Conservation (phyloP, 306 rosid species). For the Astragalus membranaceus region DNA sequence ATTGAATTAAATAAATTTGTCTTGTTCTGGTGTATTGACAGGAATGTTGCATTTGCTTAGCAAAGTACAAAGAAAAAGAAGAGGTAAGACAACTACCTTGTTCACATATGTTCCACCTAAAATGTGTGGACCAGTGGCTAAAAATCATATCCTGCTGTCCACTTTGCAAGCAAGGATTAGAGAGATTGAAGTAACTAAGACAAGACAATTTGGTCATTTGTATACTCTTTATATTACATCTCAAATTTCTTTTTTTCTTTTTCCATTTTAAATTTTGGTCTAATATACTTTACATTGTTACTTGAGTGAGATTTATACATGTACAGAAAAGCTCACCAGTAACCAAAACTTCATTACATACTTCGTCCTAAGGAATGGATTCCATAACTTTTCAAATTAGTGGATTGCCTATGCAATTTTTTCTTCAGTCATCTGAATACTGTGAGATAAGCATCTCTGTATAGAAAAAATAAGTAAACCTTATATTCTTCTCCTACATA, state of each 20-base stretch:
- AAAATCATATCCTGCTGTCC: slow-evolving; percentile 77
- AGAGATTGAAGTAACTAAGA: slow-evolving; percentile 30
- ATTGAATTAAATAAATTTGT: slow-evolving; percentile 1
- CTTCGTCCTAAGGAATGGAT: slow-evolving; percentile 7
- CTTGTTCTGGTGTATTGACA: slow-evolving; percentile 22
- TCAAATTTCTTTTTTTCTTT: not conserved
- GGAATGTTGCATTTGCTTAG: slow-evolving; percentile 96
- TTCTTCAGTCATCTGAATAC: slow-evolving; percentile 10
- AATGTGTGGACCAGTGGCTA: slow-evolving; percentile 96
- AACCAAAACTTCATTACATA: slow-evolving; percentile 30
- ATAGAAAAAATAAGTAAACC: slow-evolving; percentile 3
- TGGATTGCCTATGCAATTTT: not conserved
- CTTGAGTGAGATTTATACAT: slow-evolving; percentile 66
- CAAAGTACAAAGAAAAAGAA: slow-evolving; percentile 70
- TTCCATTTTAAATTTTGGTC: not conserved
- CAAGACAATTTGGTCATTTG: not conserved
- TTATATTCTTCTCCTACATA: not conserved
- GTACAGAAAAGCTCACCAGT: slow-evolving; percentile 71
- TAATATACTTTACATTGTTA: slow-evolving; percentile 36
- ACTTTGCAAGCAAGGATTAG: slow-evolving; percentile 86
- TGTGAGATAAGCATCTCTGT: slow-evolving; percentile 4
- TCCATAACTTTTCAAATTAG: slow-evolving; percentile 12
- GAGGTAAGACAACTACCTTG: slow-evolving; percentile 85
- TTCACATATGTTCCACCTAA: slow-evolving; percentile 72
- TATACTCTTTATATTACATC: not conserved